Base-by-base conservation (phyloP, 805 yeast species). In the Yarrowia sp. region DNA sequence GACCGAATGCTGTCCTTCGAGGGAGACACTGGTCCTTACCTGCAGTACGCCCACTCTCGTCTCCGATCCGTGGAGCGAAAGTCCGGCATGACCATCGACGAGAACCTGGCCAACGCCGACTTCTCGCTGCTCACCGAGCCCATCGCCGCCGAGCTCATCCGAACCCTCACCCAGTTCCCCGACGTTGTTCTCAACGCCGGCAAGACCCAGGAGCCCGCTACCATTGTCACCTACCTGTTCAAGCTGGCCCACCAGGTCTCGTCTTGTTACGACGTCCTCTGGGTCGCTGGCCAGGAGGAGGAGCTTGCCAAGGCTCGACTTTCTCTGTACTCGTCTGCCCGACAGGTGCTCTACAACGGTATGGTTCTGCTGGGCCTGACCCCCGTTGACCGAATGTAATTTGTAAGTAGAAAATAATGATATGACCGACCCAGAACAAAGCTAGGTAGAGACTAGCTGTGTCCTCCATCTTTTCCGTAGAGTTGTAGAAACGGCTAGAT, bases 1-100 rank as follows among this genome's bases (percentile, higher is more conserved):
- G 92, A 91, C 74, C 90, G 99, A 83, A 95, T 95, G 98, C 85
- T 90, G 53, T 92, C 98, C 3, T 93, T 95, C 72, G 99, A 95
- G 83, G 99, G 99, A 80, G 99, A 95, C 80, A 95, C 99, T 68
- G 99, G 99, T 77, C 98, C 99, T 69, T 95, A 95, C 81, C 85
- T 95, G 78, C 99, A 95, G 80, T 95, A 95, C 76, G 98, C 99
- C 52, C 99, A 95, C 81, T 92, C 98, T 20, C 91, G 99, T 80
- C 86, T 95, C 77, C 86, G 96, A 80, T 92, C 98, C 8, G 92
- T 95, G 74, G 93, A 91, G 80, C 89, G 98, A 82, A 91, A 91
- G 74, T 86, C 96, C 20, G 71, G 71, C 14, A 63, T 68, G n/a
- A 71, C 71, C 43, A 70, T 76, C 61, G 70, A 68, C 50, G 73